Base-by-base conservation (phyloP, 2,329 filamentous ascomycete species). In the Monilinia aucupariae region DNA sequence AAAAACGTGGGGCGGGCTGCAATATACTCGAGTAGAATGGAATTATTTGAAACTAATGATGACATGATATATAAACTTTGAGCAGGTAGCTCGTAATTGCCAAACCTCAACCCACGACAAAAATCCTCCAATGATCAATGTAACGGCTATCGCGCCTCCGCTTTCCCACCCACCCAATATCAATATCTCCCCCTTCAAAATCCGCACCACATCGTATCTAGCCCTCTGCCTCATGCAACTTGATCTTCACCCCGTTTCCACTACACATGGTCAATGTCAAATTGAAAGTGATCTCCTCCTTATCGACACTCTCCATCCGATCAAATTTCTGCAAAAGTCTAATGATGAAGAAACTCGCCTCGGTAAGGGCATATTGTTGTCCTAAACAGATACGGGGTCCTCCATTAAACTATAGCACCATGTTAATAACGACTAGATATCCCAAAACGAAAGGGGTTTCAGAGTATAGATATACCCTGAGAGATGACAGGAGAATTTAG, bases 281-380 rank as follows among this genome's bases (percentile, higher is more conserved):
- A 25, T 69, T 69, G 47, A 71, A 68, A 27, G 69, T 64, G 30
- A 72, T 66, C 25, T 74, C 67, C 17, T 72, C 70, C 41, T 67
- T 68, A 30, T 75, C 73, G 59, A 73, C 58, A 34, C 64, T 67
- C 62, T 76, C 73, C 47, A 62, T 32, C 7, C 30, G 45, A 49
- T 50, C 52, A 41, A 22, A 62, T 9, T 22, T 58, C 52, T 62
- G 75, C 43, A 75, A 63, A 20, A 77, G 62, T 17, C 75, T 68
- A 4, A 74, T 70, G 4, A 74, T 69, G 6, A 74, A 71, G 59
- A 75, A 76, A 1, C 69, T 68, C 4, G 71, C 71, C 65, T 76
- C 75, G 0, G 71, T 74, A 49, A 77, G 68, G 22, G 74, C 74
- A 62, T 75, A 76, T 68, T 77, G 75, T 54, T 77, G 72, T 25